Base-by-base conservation (phyloP, 371 early-diverging fungal genomes). In the Lichtheimia ramosa region DNA sequence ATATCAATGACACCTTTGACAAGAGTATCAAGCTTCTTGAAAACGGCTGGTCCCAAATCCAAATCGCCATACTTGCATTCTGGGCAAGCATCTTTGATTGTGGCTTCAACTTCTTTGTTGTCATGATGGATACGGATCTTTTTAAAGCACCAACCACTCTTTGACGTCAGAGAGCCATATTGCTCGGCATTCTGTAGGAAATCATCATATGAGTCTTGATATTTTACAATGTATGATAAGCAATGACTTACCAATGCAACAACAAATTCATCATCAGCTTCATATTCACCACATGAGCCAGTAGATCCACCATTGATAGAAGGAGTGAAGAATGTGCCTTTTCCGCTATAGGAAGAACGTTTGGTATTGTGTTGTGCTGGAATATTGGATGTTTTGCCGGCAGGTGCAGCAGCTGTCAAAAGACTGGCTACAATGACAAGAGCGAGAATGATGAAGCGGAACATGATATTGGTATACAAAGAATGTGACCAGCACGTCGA, bases 51-150 rank as follows among this genome's bases (percentile, higher is more conserved):
- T 27, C 71, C 68, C 46, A 71, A 48, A 43, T 71, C 69, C 14
- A 68, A 49, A 25, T 56, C 61, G 8, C 73, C 73, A 34, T 69
- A 56, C 0, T 23, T 3, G 24, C 73, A 72, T 48, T 64, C 69
- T 21, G 73, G 73, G 55, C 73, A 72, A 28, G 73, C 73, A 49
- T 69, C 73, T 7, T 65, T 72, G 28, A 72, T 61, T 18, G 42
- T 42, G 34, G 69, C 69, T 27, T 51, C 55, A 15, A 64, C 64
- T 24, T 46, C 16, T n/a, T 69, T 73, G 48, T 61, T 56, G 14
- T 48, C 49, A n/a, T 34, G 56, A 51, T 54, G 48, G 42, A 67
- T 63, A 25, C 54, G 43, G 54, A 67, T 43, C 54, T 64, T 71
- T 63, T 67, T 68, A 49, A 65, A 65, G 49, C 67, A 68, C 65